A percentile compares a stretch with the other conserved stretches of the same genome.
phyloP scores from a whole-genome alignment of 371 early-diverging fungal genomes.

The Mortierella sp. region DNA sequence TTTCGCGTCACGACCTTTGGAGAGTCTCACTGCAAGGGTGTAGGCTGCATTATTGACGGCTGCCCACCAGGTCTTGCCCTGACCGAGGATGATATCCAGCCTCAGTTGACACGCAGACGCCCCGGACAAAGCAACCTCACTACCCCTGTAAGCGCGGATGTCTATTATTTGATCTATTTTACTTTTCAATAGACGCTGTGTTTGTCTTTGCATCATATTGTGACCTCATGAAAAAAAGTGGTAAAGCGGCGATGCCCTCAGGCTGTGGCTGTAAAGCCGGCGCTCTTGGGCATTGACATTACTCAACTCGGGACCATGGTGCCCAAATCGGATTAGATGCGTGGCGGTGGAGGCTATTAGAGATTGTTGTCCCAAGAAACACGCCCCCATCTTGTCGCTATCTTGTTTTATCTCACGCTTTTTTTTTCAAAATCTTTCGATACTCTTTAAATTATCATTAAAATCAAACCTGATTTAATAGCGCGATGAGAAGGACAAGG shows the following conservation, averaged over 20 bases:
- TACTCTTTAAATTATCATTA: neutral
- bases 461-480: constrained; percentile 26
- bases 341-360: too few species aligned
- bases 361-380: neutral
- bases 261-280: neutral
- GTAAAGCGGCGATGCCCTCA: neutral
- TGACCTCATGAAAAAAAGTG: too few species aligned
- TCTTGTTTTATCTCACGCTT: neutral
- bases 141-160: constrained; percentile 81
- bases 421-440: too few species aligned
- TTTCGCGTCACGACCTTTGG: constrained; percentile 97
- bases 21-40: constrained; percentile 98
- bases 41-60: constrained; percentile 97
- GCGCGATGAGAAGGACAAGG: constrained; percentile 93
- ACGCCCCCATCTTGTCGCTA: neutral
- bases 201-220: too few species aligned
- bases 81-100: constrained; percentile 92
- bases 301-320: too few species aligned
- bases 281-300: too few species aligned
- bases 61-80: constrained; percentile 94
- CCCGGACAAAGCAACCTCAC: constrained; percentile 97
- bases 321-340: too few species aligned
- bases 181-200: neutral
- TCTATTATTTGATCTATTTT: neutral
- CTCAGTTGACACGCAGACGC: constrained; percentile 90